Evolutionary conservation across 768 basidiomycete genomes (phyloP).

Genomic region (Leccinum aurantiacum): DNA sequence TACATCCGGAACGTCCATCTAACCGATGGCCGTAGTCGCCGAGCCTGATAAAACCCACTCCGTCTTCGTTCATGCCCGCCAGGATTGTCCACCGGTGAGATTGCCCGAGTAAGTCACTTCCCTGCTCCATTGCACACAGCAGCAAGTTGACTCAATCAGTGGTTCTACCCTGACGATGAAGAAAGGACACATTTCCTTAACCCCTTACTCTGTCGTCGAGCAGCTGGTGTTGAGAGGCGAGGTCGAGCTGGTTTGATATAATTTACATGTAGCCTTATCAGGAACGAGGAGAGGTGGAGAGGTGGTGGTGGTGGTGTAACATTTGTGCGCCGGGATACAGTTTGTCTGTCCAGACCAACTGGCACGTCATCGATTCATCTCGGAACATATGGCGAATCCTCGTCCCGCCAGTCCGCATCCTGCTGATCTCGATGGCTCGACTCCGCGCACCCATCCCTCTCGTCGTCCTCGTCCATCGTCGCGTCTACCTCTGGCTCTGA

Average conservation of each 20-base stretch:
- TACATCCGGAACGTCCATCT: constrained; percentile 1
- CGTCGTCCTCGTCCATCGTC: constrained; percentile 44
- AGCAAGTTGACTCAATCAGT: constrained; percentile 36
- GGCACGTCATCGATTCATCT: constrained; percentile 22
- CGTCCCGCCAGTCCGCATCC: constrained; percentile 44
- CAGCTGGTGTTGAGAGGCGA: constrained; percentile 69
- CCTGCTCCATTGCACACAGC: neutral
- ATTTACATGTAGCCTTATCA: constrained; percentile 20
- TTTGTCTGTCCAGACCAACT: constrained; percentile 1
- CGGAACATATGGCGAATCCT: constrained; percentile 46
- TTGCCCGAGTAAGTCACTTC: constrained; percentile 61
- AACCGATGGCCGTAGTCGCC: constrained; percentile 51
- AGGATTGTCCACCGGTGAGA: constrained; percentile 62
- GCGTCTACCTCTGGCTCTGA: constrained; percentile 38
- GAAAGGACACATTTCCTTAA: constrained; percentile 78
- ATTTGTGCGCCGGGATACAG: constrained; percentile 9
- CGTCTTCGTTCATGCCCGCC: constrained; percentile 79
- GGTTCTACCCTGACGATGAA: constrained; percentile 72
- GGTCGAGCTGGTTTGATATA: constrained; percentile 67
- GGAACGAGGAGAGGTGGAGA: neutral
- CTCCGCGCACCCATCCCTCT: constrained; percentile 39
- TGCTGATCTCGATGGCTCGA: constrained; percentile 43
- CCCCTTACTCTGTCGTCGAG: constrained; percentile 76
- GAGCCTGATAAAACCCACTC: constrained; percentile 74
- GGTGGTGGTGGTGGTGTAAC: constrained; percentile 10